A percentile compares a stretch with the other conserved stretches of the same genome.
These are phyloP conservation scores for Zanthoxylum bungeanum DNA, from an alignment of 345 rosid genomes.

Conservation along the genomic window DNA sequence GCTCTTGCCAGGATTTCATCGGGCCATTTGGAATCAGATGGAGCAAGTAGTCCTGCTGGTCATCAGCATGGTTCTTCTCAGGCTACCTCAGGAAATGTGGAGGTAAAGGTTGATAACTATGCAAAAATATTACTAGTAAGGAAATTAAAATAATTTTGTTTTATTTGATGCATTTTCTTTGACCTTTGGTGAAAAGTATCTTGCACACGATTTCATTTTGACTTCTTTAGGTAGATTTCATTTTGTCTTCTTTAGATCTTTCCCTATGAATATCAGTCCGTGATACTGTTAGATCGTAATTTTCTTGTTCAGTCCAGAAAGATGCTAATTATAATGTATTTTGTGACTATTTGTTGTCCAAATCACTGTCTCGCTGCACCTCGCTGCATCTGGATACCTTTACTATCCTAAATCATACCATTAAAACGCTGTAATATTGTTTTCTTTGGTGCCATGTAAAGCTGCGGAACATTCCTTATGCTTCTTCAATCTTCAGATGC, in stretches of 20 bases:
- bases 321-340: background rate
- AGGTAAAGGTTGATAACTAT: slow-evolving; percentile 41
- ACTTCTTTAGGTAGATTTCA: too few relatives aligned
- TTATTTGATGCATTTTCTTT: too few relatives aligned
- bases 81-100: slow-evolving; percentile 49
- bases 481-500: background rate
- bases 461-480: background rate
- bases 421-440: background rate
- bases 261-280: background rate
- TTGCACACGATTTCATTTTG: background rate
- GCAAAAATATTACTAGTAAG: background rate
- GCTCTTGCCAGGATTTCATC: slow-evolving; percentile 84
- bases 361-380: background rate
- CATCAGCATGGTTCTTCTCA: slow-evolving; percentile 51
- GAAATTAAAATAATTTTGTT: too few relatives aligned
- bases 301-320: background rate
- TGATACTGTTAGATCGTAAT: background rate
- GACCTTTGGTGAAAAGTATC: background rate
- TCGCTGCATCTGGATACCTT: background rate
- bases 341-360: background rate
- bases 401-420: background rate
- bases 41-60: slow-evolving; percentile 32
- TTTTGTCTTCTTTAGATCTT: too few relatives aligned
- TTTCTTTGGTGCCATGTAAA: background rate
- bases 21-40: slow-evolving; percentile 73